Evolutionary conservation across 257 asterid genomes (phyloP), one percentile per base, ranked within the genome.

Genomic region (Nicotiana tomentosiformis): DNA sequence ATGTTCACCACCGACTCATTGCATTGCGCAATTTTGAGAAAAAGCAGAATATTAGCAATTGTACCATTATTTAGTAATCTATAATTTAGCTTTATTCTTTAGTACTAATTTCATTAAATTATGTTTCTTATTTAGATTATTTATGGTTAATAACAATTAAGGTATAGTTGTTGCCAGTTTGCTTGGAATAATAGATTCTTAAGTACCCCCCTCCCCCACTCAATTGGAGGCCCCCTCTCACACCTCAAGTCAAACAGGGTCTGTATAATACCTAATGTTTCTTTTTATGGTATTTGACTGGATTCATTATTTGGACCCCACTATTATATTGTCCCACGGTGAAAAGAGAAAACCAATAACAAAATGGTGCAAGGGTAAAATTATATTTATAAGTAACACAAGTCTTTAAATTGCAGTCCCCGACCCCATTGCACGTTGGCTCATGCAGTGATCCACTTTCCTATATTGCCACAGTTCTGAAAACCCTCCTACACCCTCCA

Each of bases 161-260:
- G 77, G 83, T 81, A n/a, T 84, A 83, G 88, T 83, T 86, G 92
- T 82, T 80, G 90, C 86, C 90, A 87, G 84, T 83, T 77, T 56
- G 87, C 84, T 83, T 78, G 76, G 76, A 70, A 69, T 69, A 20
- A 79, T 83, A 81, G 87, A 87, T 88, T 87, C 88, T 82, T 76
- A 67, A 39, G 58, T 43, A 14, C 61, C 26, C 80, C 26, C 30
- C 30, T 1, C 23, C 7, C 29, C 82, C 55, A 66, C 49, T 77
- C 79, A 77, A 43, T 33, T 60, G 74, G 35, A 37, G 82, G 82
- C 18, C 16, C 74, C 35, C 70, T 6, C 26, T 10, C 39, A 35
- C 5, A 5, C 29, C 7, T 46, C 37, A 43, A 26, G 43, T 26
- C 16, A 26, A 46, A 74, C 43, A 74, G 26, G 7, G 20, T 72